Evolutionary conservation across 208 protist genomes (phyloP), one percentile per base, ranked within the genome.

Genomic region (Vickermania spadyakhi): DNA sequence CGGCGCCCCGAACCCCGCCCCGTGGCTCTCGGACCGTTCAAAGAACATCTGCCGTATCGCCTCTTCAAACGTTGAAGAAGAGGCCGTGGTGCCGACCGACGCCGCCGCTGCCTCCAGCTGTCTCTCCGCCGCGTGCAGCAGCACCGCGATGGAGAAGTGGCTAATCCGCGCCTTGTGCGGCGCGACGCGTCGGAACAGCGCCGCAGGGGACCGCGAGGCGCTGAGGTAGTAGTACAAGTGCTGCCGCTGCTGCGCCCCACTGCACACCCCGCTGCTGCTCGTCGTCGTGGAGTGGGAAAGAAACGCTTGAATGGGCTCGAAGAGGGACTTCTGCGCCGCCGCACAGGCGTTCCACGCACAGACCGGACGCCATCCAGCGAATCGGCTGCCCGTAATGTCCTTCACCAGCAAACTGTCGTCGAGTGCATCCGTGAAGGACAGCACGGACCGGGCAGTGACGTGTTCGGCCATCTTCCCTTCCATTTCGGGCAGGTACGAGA

Each of bases 91-190:
- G 11, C 36, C 11, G 36, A 45, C 18, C 36, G 36, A 18, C 36
- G 7, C 18, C 36, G 36, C 18, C 36, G 7, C 18, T 45, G 36
- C 18, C 36, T 45, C 64, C 36, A 93, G 66, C 62, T 86, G 74
- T 28, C 75, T 73, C 72, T 93, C 82, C 11, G 90, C 82, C 7
- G 83, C 86, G 11, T 81, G 79, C 26, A 89, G 64, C 25, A 90
- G 70, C 5, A 90, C 69, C 1, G 86, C 86, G 18, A 90, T 63
- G 31, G 86, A 77, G 56, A 85, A 82, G 64, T 93, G 86, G 54
- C 80, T 84, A 14, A 86, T 52, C 28, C 60, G 31, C 18, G 50
- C 59, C 0, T 30, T 27, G 25, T 64, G 70, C 1, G 52, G 55
- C 22, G 66, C 62, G 14, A 61, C 26, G 26, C 58, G 55, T 11